Percentiles rank a stretch among this genome's conserved stretches.
These are phyloP conservation scores for Porphyrellus cyaneotinctus DNA, from an alignment of 768 basidiomycete genomes.

Conservation along the genomic window DNA sequence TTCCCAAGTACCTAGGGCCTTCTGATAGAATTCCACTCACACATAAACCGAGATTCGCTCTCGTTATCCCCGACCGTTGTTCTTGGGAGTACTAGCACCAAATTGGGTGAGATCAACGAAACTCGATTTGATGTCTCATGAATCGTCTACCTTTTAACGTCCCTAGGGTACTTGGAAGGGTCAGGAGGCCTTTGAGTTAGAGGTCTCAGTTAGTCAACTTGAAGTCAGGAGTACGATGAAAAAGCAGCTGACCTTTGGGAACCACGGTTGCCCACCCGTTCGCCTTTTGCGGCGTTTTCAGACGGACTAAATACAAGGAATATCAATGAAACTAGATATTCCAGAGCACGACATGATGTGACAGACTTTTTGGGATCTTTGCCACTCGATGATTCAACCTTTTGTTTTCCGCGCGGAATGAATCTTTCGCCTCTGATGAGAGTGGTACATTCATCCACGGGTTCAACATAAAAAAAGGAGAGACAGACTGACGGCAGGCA, in stretches of 20 bases:
- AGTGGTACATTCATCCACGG: background rate
- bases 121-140: background rate
- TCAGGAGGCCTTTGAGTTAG: background rate
- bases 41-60: no score
- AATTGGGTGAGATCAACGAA: background rate
- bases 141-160: background rate
- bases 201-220: background rate
- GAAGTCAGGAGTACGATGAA: background rate
- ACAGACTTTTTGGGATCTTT: background rate
- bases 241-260: slow-evolving; percentile 1
- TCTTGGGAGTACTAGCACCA: no score
- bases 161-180: accelerated
- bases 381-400: accelerated
- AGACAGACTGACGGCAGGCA: background rate
- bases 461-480: background rate
- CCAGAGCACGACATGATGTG: background rate
- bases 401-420: slow-evolving; percentile 1
- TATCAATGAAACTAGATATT: background rate
- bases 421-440: slow-evolving; percentile 1
- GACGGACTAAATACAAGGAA: background rate
- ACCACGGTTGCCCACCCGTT: background rate
- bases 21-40: no score
- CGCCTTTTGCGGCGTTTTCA: background rate
- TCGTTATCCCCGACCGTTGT: no score
- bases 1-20: no score